A percentile compares a stretch with the other conserved stretches of the same genome.
Evolutionary conservation across 192 early-diverging fungal species (phyloP).

Genomic region (Chytriomyces confervae): DNA sequence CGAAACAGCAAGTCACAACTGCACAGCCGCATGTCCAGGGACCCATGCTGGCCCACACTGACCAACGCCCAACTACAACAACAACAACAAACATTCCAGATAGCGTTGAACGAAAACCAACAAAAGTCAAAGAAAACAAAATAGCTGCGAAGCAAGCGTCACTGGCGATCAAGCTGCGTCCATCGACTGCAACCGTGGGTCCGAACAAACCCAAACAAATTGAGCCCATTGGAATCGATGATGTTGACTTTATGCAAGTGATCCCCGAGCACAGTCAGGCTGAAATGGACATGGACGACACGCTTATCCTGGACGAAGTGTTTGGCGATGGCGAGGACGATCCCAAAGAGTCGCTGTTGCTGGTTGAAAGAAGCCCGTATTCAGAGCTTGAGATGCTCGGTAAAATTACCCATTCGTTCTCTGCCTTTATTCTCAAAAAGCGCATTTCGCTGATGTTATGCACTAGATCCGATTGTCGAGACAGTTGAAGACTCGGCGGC

Average conservation of each 20-base stretch:
- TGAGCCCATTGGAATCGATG: background rate
- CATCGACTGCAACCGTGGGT: background rate
- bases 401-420: too few species aligned
- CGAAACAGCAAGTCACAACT: background rate
- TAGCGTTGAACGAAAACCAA: too few species aligned
- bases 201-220: too few species aligned
- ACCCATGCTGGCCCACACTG: background rate
- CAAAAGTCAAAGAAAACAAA: too few species aligned
- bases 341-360: background rate
- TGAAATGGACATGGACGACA: background rate
- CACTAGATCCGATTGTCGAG: too few species aligned
- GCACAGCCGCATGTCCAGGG: background rate
- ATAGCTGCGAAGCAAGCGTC: background rate
- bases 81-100: too few species aligned
- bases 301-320: background rate
- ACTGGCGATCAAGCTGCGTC: background rate
- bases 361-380: too few species aligned
- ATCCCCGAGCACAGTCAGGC: background rate
- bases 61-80: background rate
- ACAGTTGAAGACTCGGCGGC: too few species aligned
- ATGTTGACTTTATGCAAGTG: background rate
- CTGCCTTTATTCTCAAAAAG: too few species aligned
- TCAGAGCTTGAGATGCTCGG: too few species aligned
- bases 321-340: background rate
- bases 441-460: too few species aligned